phyloP scores from a whole-genome alignment of 2,329 filamentous ascomycete species.

The Cordyceps cateniannulata region DNA sequence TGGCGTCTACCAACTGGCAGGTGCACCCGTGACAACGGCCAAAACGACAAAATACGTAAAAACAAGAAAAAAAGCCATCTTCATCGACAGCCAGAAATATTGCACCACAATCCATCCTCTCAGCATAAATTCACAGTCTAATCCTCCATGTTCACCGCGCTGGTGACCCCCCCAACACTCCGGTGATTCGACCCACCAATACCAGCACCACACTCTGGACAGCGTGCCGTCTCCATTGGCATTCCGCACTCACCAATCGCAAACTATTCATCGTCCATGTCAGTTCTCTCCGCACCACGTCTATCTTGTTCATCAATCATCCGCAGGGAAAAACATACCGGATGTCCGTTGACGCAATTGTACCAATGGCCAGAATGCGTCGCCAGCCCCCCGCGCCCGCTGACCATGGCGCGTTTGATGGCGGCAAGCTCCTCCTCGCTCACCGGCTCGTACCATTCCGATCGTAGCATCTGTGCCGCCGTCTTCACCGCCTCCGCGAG shows the following conservation, averaged over 20 bases:
- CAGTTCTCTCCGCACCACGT: neutral
- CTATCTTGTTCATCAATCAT: no score
- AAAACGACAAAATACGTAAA: no score
- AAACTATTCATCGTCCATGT: constrained; percentile 33
- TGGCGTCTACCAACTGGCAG: no score
- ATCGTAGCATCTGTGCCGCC: constrained; percentile 21
- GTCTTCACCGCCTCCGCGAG: constrained; percentile 16
- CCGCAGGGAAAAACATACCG: constrained; percentile 15
- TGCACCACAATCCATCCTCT: neutral
- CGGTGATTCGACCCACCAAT: constrained; percentile 50
- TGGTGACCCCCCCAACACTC: constrained; percentile 42
- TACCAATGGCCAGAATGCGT: constrained; percentile 32
- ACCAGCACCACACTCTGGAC: constrained; percentile 53
- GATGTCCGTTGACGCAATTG: constrained; percentile 24
- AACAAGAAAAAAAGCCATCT: no score
- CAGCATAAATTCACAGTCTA: neutral
- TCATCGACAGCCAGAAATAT: no score
- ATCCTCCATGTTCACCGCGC: constrained; percentile 25
- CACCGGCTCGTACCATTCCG: constrained; percentile 32
- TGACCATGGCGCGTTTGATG: constrained; percentile 42
- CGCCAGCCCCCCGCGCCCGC: constrained; percentile 31
- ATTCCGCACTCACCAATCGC: constrained; percentile 62
- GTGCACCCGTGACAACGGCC: no score
- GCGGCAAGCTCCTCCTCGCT: constrained; percentile 34
- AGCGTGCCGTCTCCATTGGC: constrained; percentile 54